phyloP scores from a whole-genome alignment of 106 monocot species.

The Gastrodia elata region DNA sequence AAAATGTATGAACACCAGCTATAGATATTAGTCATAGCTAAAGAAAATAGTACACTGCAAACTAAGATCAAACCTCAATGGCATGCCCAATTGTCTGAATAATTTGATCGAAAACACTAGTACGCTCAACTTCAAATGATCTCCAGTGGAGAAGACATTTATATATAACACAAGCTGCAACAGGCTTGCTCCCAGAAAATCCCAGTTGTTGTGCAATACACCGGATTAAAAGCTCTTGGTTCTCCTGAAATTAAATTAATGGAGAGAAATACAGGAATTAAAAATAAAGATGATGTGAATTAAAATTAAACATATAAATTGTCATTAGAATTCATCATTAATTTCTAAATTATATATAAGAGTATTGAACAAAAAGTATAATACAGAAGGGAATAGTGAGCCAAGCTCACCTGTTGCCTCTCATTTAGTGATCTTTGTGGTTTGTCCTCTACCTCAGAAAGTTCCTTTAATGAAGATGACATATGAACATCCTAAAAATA shows the following conservation, averaged over 20 bases:
- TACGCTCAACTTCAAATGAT: constrained; percentile 98
- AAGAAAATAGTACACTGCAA: not conserved
- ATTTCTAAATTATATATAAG: no score
- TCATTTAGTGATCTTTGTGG: constrained; percentile 97
- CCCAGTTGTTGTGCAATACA: constrained; percentile 86
- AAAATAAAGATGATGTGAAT: not conserved
- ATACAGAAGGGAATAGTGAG: not conserved
- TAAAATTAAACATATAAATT: not conserved
- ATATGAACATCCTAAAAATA: constrained; percentile 43
- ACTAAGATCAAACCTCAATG: constrained; percentile 65
- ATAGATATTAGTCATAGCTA: not conserved
- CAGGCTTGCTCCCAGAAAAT: constrained; percentile 72
- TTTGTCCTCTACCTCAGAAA: constrained; percentile 77
- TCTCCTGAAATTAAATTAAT: no score
- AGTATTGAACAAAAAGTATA: constrained; percentile 2
- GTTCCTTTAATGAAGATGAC: constrained; percentile 32
- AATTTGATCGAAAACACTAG: constrained; percentile 95
- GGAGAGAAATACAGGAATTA: not conserved
- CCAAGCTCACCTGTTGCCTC: constrained; percentile 70
- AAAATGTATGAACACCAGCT: constrained; percentile 3
- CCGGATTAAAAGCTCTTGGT: constrained; percentile 86
- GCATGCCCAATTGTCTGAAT: constrained; percentile 98
- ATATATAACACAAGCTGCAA: constrained; percentile 94
- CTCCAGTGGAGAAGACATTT: constrained; percentile 99
- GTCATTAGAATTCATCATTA: no score